Evolutionary conservation across 495 filamentous ascomycete species (phyloP), one percentile per base, ranked within the genome.

Genomic region (Cercophora samala): DNA sequence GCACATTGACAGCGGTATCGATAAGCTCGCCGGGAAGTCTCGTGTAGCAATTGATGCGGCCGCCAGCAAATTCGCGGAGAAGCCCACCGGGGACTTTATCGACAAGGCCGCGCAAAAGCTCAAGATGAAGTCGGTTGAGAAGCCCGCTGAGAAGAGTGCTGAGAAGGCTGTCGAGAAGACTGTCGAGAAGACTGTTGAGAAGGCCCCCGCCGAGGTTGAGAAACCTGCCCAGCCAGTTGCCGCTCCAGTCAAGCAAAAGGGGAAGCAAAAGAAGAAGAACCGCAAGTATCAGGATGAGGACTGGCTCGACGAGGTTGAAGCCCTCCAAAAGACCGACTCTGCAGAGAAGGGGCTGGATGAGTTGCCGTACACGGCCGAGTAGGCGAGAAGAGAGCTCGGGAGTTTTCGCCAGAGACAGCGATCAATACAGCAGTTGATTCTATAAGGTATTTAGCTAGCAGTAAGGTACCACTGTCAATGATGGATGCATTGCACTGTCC

Each of bases 221-320:
- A 46, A 46, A 17, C 37, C 37, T 3, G 15, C 37, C 66, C 61
- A 64, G 65, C 63, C 63, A 65, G 65, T 62, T 21, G 42, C 15
- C 5, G 37, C 15, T 2, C 37, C 37, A 2, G 37, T 17, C 37
- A 46, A 46, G 15, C 37, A 46, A 46, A 46, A 46, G 37, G 37
- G 37, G 11, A 46, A 46, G 13, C 37, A 46, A 17, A 46, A 46
- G 15, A 46, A 46, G 37, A 46, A 46, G 37, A 46, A 46, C 9
- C 9, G 37, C 37, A 46, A 46, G 37, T 46, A 46, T 46, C 37
- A 46, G 15, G 11, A 17, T 17, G 37, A 46, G 37, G 37, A 46
- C 37, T 46, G 37, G 37, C 37, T 46, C 37, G 37, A 8, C 9
- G 37, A 46, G 37, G 29, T 32, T 32, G 29, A 32, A 32, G 29